Percentiles rank a stretch among this genome's conserved stretches.
Evolutionary conservation across 2,329 filamentous ascomycete species (phyloP).

Genomic region (Colletotrichum sp.): DNA sequence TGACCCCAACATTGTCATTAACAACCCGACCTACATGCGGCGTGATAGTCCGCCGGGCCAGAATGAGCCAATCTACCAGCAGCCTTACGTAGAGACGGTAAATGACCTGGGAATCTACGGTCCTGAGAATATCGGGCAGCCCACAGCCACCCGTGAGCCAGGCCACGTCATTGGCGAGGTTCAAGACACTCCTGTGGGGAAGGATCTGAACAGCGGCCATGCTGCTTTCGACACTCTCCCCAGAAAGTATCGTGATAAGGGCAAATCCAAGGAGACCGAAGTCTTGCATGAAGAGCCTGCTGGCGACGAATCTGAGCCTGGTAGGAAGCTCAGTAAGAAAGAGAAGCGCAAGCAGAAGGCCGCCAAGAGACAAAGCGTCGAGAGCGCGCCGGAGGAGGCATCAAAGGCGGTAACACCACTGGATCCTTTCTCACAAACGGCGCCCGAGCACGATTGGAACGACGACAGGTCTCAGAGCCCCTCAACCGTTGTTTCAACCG

Average conservation of each 20-base stretch:
- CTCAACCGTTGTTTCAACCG: conserved; percentile 16
- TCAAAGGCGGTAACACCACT: neutral
- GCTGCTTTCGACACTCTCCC: conserved; percentile 32
- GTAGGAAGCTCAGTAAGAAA: conserved; percentile 49
- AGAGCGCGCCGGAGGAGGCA: neutral
- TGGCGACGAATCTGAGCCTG: conserved; percentile 23
- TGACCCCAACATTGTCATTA: conserved; percentile 71
- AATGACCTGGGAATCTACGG: conserved; percentile 42
- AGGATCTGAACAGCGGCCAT: neutral
- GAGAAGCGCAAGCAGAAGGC: conserved; percentile 53
- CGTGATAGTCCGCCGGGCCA: conserved; percentile 69
- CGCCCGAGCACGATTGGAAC: neutral
- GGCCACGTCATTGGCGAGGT: conserved; percentile 56
- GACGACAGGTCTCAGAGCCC: conserved; percentile 1
- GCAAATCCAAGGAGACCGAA: conserved; percentile 27
- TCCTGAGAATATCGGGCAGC: conserved; percentile 34
- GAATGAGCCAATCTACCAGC: conserved; percentile 54
- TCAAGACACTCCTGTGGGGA: conserved; percentile 39
- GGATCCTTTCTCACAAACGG: neutral
- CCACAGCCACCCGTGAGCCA: conserved; percentile 32
- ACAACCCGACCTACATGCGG: conserved; percentile 67
- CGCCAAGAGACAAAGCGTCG: conserved; percentile 38
- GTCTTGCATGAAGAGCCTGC: neutral
- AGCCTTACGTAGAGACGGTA: conserved; percentile 54
- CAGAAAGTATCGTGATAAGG: conserved; percentile 23